Evolutionary conservation across 192 early-diverging fungal species (phyloP), one percentile per base, ranked within the genome.

Genomic region (Mortierella alpina): DNA sequence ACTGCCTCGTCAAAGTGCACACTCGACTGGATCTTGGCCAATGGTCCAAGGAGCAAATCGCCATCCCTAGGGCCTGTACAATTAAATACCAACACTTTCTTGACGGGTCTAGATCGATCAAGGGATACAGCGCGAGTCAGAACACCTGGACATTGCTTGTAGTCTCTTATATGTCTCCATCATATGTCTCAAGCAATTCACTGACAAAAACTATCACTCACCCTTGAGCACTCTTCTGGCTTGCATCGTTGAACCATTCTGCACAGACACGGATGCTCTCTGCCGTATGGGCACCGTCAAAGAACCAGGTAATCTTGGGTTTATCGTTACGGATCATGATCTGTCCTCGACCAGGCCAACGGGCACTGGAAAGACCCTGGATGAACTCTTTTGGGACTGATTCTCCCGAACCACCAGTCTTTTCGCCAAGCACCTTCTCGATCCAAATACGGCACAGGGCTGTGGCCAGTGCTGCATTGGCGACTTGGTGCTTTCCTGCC

Each of bases 251-350:
- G 68, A 89, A 92, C 91, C 89, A 90, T 47, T 67, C 58, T 14
- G 75, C 84, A 47, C 90, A 91, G 0, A 88, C 88, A 13, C 86
- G 83, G 50, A 96, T 87, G 73, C 94, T 96, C 79, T 99, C 98
- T 8, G 84, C 74, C 0, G 98, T 99, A 74, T 99, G 98, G 1
- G 98, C 98, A 44, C 98, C 98, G 82, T 99, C 98, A 58, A 97
- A 84, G 81, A 89, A 92, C 93, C 94, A 98, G 2, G 61, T 87
- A 3, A 93, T 73, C 44, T 68, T 53, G 5, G 86, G 83, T 59
- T 76, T 80, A 48, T 89, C 69, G 1, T 83, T 50, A 14, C 86
- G 74, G 6, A 84, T 71, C 48, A 93, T 82, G n/a, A 83, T 85
- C 73, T 99, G 96, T 14, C 92, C 90, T 63, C 98, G 91, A 9